These are phyloP conservation scores for Suillus fuscotomentosus DNA, from an alignment of 768 basidiomycete species.

Conservation along the genomic window DNA sequence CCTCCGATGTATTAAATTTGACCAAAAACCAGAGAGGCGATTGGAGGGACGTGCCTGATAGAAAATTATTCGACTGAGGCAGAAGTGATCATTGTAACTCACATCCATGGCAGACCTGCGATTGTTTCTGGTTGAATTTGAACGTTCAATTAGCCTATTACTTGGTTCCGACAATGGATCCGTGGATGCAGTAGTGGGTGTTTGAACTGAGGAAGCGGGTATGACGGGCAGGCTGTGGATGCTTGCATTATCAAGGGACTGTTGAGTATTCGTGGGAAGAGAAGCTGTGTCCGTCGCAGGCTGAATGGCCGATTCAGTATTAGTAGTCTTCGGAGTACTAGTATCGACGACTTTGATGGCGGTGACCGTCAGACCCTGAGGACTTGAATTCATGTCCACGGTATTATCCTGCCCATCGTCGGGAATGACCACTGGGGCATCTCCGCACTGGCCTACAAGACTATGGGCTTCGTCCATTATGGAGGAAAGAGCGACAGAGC, in stretches of 20 bases:
- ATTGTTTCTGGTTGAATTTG: slow-evolving; percentile 40
- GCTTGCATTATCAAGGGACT: slow-evolving; percentile 50
- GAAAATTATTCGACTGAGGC: slow-evolving; percentile 9
- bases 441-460: slow-evolving; percentile 32
- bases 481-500: neutral
- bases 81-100: slow-evolving; percentile 9
- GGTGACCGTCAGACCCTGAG: slow-evolving; percentile 21
- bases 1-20: slow-evolving; percentile 71
- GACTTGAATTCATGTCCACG: slow-evolving; percentile 22
- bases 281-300: slow-evolving; percentile 34
- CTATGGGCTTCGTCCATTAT: slow-evolving; percentile 19
- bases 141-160: slow-evolving; percentile 12
- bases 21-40: slow-evolving; percentile 84
- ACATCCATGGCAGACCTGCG: slow-evolving; percentile 64
- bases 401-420: slow-evolving; percentile 17
- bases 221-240: slow-evolving; percentile 60
- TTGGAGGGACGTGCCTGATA: slow-evolving; percentile 61
- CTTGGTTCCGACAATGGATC: slow-evolving; percentile 17
- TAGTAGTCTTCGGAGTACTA: slow-evolving; percentile 21
- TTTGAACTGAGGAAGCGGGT: slow-evolving; percentile 32
- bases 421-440: slow-evolving; percentile 35
- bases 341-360: slow-evolving; percentile 28
- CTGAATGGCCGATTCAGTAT: slow-evolving; percentile 23
- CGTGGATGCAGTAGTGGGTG: slow-evolving; percentile 21
- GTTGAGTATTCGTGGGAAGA: slow-evolving; percentile 37